Base-by-base conservation (phyloP, 148 eudicot genomes). In the Amaranthus cruentus region DNA sequence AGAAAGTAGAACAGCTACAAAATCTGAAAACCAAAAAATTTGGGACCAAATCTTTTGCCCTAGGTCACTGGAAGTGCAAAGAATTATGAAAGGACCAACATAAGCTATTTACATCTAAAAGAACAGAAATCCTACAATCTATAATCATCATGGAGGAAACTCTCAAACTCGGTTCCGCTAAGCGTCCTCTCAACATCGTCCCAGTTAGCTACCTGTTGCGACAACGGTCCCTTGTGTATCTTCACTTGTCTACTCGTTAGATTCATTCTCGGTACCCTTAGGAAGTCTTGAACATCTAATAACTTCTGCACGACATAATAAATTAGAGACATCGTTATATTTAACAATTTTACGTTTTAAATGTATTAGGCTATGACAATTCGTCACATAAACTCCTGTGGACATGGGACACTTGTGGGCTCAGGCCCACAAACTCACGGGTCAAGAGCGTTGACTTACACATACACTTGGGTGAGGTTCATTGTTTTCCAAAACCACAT, bases 161-260 rank as follows among this genome's bases (percentile, higher is more conserved):
- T 84, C 68, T 94, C 87, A 58, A 84, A 94, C 51, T 79, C 85
- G 6, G 98, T 89, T 59, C 97, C 98, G 15, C 82, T 82, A 11
- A 94, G 98, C 15, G 87, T 75, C 79, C 74, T 91, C 74, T 77
- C 53, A 49, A 94, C 66, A 15, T 91, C 97, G 18, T 47, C 85
- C 97, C 97, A 94, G 77, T 94, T 94, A 44, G 86, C 84, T 66
- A 94, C 91, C 59, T 91, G 93, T 59, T 81, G 85, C 0, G 87
- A 81, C 55, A 91, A 80, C 7, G 88, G 62, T 49, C 96, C 96
- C 79, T 80, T 89, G 80, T 94, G 98, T 84, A 94, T 94, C 81
- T 93, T 93, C 77, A 90, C 96, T 79, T 90, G 98, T 15, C 81
- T 84, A 72, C 92, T 90, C 0, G 83, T 82, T 59, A 93, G 79